Evolutionary conservation across 2,329 filamentous ascomycete genomes (phyloP).

Genomic region (Ophiognomonia clavigignenti-juglandacearum): DNA sequence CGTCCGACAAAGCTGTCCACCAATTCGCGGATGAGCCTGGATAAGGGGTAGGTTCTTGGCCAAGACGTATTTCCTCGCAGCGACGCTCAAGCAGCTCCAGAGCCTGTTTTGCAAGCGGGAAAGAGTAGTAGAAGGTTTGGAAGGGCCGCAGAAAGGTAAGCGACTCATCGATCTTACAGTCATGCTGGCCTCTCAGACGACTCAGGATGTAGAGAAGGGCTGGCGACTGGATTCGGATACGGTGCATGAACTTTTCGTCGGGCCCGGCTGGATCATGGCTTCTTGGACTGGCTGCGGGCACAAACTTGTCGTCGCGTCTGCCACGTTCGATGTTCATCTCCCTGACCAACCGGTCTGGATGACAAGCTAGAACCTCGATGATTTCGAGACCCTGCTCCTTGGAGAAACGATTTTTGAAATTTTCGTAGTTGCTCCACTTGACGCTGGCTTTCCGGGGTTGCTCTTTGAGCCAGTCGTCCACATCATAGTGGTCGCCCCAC

Average conservation of each 20-base stretch:
- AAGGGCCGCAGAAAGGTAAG: conserved; percentile 18
- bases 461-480: neutral
- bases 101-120: conserved; percentile 11
- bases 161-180: conserved; percentile 10
- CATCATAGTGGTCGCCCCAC: neutral
- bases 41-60: neutral
- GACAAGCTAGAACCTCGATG: conserved; percentile 19
- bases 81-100: neutral
- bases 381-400: conserved; percentile 15
- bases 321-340: conserved; percentile 5
- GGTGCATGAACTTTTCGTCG: conserved; percentile 13
- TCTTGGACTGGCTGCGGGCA: neutral
- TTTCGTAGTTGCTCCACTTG: conserved; percentile 16
- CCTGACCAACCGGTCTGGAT: neutral
- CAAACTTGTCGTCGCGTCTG: neutral
- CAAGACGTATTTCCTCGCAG: neutral
- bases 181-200: neutral
- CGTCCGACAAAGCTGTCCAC: neutral
- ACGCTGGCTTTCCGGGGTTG: neutral
- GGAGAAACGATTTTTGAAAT: conserved; percentile 21
- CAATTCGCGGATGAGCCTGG: neutral
- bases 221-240: conserved; percentile 19
- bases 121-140: conserved; percentile 13
- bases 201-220: conserved; percentile 15
- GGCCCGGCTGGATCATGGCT: neutral